Conservation (phyloP, 1,284 basidiomycete species). For the Pulchroboletus neoregius region DNA sequence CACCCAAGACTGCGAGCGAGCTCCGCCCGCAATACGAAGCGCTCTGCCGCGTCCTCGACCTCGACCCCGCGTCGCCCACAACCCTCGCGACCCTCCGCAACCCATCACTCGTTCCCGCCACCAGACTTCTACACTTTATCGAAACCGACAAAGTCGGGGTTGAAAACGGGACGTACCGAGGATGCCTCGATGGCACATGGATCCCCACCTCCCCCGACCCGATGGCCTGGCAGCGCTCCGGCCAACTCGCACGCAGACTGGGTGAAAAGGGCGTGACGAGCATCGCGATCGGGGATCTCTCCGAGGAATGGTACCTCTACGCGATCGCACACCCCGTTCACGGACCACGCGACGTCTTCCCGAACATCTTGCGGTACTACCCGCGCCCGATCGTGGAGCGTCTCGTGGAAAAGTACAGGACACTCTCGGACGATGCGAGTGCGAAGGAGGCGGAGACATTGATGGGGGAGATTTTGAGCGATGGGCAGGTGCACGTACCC, state of each 20-base stretch:
- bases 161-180: conserved; percentile 63
- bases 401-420: conserved; percentile 45
- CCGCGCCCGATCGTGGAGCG: conserved; percentile 42
- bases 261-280: conserved; percentile 54
- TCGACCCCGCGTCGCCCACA: conserved; percentile 50
- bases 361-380: conserved; percentile 63
- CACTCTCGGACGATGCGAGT: conserved; percentile 36
- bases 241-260: conserved; percentile 53
- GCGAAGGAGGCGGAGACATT: conserved; percentile 40
- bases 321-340: conserved; percentile 59
- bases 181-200: conserved; percentile 57
- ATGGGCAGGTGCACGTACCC: conserved; percentile 69
- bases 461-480: conserved; percentile 56
- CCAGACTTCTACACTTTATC: conserved; percentile 51
- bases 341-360: conserved; percentile 45
- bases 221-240: conserved; percentile 67
- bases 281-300: conserved; percentile 63
- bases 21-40: conserved; percentile 60
- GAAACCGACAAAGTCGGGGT: conserved; percentile 50
- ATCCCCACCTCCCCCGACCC: conserved; percentile 47
- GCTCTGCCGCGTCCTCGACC: conserved; percentile 50
- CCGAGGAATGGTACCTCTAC: conserved; percentile 77
- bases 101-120: conserved; percentile 43
- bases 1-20: conserved; percentile 56
- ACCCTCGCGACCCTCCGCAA: conserved; percentile 51